phyloP scores from a whole-genome alignment of 148 eudicot species.

The Amaranthus hypochondriacus region DNA sequence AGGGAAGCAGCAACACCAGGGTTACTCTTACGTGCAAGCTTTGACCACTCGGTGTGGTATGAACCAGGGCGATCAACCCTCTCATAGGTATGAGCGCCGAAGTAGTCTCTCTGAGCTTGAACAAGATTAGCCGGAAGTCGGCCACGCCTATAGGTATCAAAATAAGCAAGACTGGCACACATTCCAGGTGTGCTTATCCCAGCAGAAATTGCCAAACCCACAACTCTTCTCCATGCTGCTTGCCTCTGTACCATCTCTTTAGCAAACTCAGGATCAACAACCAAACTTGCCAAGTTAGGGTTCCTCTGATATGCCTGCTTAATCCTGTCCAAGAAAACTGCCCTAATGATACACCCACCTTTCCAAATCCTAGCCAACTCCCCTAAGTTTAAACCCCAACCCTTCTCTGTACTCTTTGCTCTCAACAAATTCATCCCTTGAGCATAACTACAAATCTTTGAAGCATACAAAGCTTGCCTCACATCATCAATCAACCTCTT shows the following conservation, averaged over 20 bases:
- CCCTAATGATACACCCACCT: conserved; percentile 82
- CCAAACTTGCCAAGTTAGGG: conserved; percentile 59
- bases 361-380: conserved; percentile 87
- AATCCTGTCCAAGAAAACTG: conserved; percentile 76
- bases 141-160: conserved; percentile 72
- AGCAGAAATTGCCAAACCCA: conserved; percentile 61
- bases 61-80: conserved; percentile 69
- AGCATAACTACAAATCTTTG: conserved; percentile 80
- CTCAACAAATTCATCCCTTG: conserved; percentile 84
- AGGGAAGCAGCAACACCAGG: conserved; percentile 23
- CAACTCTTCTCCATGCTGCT: conserved; percentile 84
- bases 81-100: conserved; percentile 89
- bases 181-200: conserved; percentile 82
- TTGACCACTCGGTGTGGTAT: conserved; percentile 86
- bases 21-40: conserved; percentile 61
- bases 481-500: conserved; percentile 81
- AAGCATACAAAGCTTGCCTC: conserved; percentile 79
- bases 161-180: conserved; percentile 80
- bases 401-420: conserved; percentile 66
- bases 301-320: conserved; percentile 75
- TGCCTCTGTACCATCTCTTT: conserved; percentile 88
- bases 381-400: conserved; percentile 74
- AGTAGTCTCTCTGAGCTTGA: conserved; percentile 92
- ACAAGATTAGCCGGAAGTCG: conserved; percentile 82
- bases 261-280: conserved; percentile 82